Evolutionary conservation across 2,329 filamentous ascomycete genomes (phyloP).

Genomic region (Colletotrichum neosansevieriae): DNA sequence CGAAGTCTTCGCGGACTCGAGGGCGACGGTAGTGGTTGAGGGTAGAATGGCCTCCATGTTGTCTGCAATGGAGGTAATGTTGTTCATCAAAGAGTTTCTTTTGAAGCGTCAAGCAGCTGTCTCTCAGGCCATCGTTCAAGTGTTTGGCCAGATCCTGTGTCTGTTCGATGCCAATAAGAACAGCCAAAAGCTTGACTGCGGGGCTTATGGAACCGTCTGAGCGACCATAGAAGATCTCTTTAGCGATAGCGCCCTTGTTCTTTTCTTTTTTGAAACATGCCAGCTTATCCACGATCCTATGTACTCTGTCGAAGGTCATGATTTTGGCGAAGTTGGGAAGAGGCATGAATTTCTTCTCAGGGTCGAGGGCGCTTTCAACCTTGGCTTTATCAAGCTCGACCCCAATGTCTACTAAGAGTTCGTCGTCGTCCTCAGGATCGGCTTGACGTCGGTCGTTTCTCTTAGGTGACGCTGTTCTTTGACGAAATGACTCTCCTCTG

Average conservation of each 20-base stretch:
- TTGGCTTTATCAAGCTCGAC: not conserved
- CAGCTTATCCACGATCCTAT: not conserved
- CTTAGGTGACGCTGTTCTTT: not conserved
- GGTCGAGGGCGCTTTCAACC: slow-evolving; percentile 11
- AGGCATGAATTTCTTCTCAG: slow-evolving; percentile 13
- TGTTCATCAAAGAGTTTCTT: not conserved
- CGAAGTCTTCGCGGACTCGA: not conserved
- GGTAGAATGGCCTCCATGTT: not conserved
- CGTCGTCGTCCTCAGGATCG: not conserved
- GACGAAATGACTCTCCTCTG: slow-evolving; percentile 4
- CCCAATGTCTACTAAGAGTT: not conserved
- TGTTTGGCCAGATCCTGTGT: not conserved
- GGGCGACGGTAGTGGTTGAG: slow-evolving; percentile 10
- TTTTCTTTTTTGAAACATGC: not conserved
- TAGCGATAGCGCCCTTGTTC: slow-evolving; percentile 1
- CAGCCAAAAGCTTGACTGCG: slow-evolving; percentile 4
- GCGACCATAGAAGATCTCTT: not conserved
- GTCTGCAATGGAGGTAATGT: not conserved
- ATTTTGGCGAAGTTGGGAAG: not conserved
- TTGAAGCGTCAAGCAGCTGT: slow-evolving; percentile 3
- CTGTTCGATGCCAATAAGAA: not conserved
- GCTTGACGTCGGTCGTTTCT: not conserved
- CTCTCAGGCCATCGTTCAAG: not conserved
- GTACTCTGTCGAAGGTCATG: not conserved
- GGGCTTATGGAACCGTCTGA: not conserved